These are phyloP conservation scores for Coniella lustricola DNA, from an alignment of 2,329 filamentous ascomycete genomes.

Conservation along the genomic window DNA sequence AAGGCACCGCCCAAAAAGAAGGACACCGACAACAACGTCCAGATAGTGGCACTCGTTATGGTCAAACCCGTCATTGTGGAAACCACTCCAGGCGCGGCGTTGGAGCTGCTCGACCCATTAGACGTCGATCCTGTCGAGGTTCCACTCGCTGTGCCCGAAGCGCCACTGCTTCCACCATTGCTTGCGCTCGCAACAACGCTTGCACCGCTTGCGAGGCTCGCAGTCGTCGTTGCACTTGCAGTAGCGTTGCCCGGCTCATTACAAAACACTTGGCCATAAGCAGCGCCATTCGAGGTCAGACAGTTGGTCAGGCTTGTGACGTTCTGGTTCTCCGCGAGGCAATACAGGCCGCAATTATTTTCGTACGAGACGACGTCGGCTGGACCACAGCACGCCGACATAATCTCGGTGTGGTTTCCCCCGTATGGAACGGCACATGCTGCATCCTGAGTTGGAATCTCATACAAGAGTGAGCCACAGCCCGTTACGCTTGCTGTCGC, in stretches of 20 bases:
- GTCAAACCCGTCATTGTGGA: not conserved
- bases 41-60: not conserved
- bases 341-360: constrained; percentile 33
- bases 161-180: not conserved
- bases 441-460: constrained; percentile 36
- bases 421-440: constrained; percentile 36
- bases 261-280: constrained; percentile 32
- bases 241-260: constrained; percentile 27
- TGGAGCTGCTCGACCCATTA: constrained; percentile 1
- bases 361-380: constrained; percentile 32
- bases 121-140: not conserved
- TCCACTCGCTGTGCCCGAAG: constrained; percentile 4
- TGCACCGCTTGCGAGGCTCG: constrained; percentile 20
- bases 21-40: constrained; percentile 2
- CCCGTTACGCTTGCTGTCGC: constrained; percentile 1
- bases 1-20: constrained; percentile 1
- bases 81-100: constrained; percentile 1
- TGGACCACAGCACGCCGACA: constrained; percentile 18
- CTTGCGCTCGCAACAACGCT: constrained; percentile 19
- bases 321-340: constrained; percentile 33
- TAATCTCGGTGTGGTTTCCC: constrained; percentile 34
- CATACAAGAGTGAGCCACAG: constrained; percentile 26
- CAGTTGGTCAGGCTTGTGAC: constrained; percentile 29
- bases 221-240: constrained; percentile 25
- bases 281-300: constrained; percentile 27